phyloP scores from a whole-genome alignment of 1,139 yeast genomes.

The Arxiozyma slooffiae region DNA sequence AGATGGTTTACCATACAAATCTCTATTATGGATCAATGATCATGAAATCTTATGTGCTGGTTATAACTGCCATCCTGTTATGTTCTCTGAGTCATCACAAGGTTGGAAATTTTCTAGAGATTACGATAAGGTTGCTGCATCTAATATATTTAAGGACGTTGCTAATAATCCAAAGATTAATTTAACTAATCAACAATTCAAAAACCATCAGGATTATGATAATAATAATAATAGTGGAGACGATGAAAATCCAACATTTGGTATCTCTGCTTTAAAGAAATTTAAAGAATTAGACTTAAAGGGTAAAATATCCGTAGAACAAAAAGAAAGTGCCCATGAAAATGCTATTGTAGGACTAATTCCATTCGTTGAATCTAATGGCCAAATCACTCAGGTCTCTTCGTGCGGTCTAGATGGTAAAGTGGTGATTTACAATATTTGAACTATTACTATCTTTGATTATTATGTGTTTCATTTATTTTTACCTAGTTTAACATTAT shows the following conservation, averaged over 20 bases:
- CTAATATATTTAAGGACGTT: not conserved
- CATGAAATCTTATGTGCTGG: slow-evolving; percentile 77
- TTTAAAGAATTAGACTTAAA: slow-evolving; percentile 92
- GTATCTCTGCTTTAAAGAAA: slow-evolving; percentile 84
- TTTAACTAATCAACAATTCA: slow-evolving; percentile 7
- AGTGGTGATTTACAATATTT: slow-evolving; percentile 50
- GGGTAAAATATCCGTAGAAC: slow-evolving; percentile 54
- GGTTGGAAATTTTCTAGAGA: slow-evolving; percentile 62
- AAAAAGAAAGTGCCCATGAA: slow-evolving; percentile 70
- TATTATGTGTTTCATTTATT: not conserved
- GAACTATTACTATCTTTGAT: not conserved
- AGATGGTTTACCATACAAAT: slow-evolving; percentile 73
- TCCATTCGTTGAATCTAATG: slow-evolving; percentile 34
- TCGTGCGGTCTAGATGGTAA: slow-evolving; percentile 85
- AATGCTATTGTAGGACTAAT: slow-evolving; percentile 71
- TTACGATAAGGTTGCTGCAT: slow-evolving; percentile 47
- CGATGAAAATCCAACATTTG: slow-evolving; percentile 49
- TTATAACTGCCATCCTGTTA: slow-evolving; percentile 82
- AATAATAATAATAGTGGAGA: slow-evolving; percentile 43
- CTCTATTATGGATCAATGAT: slow-evolving; percentile 60
- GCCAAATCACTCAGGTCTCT: slow-evolving; percentile 45
- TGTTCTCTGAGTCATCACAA: slow-evolving; percentile 57
- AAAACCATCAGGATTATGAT: slow-evolving; percentile 29
- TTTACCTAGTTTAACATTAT: no score
- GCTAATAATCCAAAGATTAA: slow-evolving; percentile 5